Base-by-base conservation (phyloP, 495 filamentous ascomycete genomes). In the Tuber umbilicatum region DNA sequence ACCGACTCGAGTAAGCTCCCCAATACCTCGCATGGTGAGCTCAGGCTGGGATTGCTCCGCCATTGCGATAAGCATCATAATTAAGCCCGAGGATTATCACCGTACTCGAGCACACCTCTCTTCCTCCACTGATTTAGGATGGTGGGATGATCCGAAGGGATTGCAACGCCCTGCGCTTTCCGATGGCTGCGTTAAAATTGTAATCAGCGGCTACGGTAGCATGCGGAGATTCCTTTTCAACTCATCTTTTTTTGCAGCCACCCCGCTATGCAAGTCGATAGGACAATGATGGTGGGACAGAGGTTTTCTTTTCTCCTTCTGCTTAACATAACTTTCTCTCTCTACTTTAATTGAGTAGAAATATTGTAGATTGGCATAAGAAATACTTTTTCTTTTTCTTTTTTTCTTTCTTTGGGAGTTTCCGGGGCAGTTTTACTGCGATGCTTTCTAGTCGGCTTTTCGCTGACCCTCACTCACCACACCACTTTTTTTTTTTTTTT, bases 31-130 rank as follows among this genome's bases (percentile, higher is more conserved):
- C 55, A 64, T 64, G 55, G 55, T 14, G 27, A 64, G 10, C n/a
- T 60, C 50, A n/a, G 50, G 50, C 50, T 60, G 50, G 47, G 23
- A 14, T 31, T 14, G 31, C 55, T 64, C 55, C 55, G 27, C 55
- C 55, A 64, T 64, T 35, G 55, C 55, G 55, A 64, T 64, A 64
- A 64, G 55, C 27, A 70, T 70, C 41, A 39, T 40, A 70, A 40
- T 70, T 70, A 70, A 39, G 69, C 38, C 38, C 69, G 69, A 70
- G 12, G 69, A 39, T 70, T 70, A 43, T 6, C 23, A 17, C 17
- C 23, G 16, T 9, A 27, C 27, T 70, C 10, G 23, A 21, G 38
- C 12, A n/a, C 39, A n/a, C 10, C 35, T 70, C 10, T 39, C 35
- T 19, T 43, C 38, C 38, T 70, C 41, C 55, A 64, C 14, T 64